Base-by-base conservation (phyloP, 2,329 filamentous ascomycete species). In the Colletotrichum sansevieriae region DNA sequence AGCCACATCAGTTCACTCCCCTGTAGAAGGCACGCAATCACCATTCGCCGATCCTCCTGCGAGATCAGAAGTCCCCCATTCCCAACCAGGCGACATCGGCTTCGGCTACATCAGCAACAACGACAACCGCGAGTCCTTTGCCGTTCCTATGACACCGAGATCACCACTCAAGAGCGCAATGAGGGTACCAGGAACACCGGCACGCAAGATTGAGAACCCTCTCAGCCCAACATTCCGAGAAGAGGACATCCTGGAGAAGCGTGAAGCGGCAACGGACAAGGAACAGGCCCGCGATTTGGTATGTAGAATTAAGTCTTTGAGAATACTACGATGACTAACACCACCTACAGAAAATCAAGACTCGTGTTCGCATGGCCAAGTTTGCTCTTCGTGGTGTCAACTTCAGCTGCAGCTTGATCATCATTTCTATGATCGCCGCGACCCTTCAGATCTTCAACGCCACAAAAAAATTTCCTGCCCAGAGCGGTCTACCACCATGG, bases 361-460 rank as follows among this genome's bases (percentile, higher is more conserved):
- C 91, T 41, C 90, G 94, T 73, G 95, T 98, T 39, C 90, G 96
- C 54, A 86, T 98, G 80, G 96, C 95, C 74, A 99, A 99, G 84
- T 91, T 98, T 75, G 89, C 97, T 71, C 90, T 99, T n/a, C 92
- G 96, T 72, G 92, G 94, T 65, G 92, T 98, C 82, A 98, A 95
- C 86, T 98, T 99, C 81, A 94, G 93, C 80, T 99, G 96, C 85
- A 95, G 93, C 79, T 86, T 98, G 70, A 98, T 99, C 78, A 93
- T 99, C 72, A 87, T 99, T 66, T 86, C 94, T 71, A 95, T 99
- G 88, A 84, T 99, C 62, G 90, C 92, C 13, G 88, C 93, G n/a
- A 94, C 93, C 3, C 93, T 99, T 76, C 84, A 90, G 73, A 95
- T 99, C 79, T 99, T 99, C 88, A 94, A 96, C 79, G 88, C 94